These are phyloP conservation scores for Aspergillus amoenus DNA, from an alignment of 2,329 filamentous ascomycete species.

Conservation along the genomic window DNA sequence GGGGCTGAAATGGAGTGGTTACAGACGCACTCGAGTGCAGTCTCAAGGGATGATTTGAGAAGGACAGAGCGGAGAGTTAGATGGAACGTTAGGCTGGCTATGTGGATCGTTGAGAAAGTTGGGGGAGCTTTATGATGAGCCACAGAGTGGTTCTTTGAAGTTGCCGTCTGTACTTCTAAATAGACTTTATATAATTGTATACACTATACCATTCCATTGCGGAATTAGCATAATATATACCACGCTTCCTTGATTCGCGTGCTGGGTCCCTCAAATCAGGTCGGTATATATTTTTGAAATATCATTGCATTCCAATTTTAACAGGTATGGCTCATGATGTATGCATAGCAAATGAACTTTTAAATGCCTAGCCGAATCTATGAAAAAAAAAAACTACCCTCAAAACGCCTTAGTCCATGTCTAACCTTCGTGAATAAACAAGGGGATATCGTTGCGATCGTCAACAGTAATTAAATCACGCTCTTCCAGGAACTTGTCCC, in stretches of 20 bases:
- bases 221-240: neutral
- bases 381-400: conserved; percentile 6
- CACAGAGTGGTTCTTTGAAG: neutral
- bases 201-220: neutral
- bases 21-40: conserved; percentile 67
- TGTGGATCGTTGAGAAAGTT: conserved; percentile 87
- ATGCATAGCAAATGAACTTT: conserved; percentile 1
- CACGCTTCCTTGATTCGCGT: neutral
- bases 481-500: conserved; percentile 30
- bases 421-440: conserved; percentile 11
- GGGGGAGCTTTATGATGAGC: conserved; percentile 77
- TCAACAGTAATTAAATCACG: conserved; percentile 19
- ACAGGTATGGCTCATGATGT: neutral
- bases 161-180: neutral
- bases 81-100: conserved; percentile 79
- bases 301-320: neutral
- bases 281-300: neutral
- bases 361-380: conserved; percentile 7
- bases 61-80: conserved; percentile 80
- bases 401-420: conserved; percentile 12
- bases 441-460: conserved; percentile 23
- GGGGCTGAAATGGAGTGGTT: conserved; percentile 78
- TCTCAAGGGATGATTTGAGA: conserved; percentile 76
- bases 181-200: conserved; percentile 4
- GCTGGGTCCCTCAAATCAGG: neutral